Evolutionary conservation across 2,329 filamentous ascomycete genomes (phyloP).

Genomic region (Kalaharituber pfeilii): DNA sequence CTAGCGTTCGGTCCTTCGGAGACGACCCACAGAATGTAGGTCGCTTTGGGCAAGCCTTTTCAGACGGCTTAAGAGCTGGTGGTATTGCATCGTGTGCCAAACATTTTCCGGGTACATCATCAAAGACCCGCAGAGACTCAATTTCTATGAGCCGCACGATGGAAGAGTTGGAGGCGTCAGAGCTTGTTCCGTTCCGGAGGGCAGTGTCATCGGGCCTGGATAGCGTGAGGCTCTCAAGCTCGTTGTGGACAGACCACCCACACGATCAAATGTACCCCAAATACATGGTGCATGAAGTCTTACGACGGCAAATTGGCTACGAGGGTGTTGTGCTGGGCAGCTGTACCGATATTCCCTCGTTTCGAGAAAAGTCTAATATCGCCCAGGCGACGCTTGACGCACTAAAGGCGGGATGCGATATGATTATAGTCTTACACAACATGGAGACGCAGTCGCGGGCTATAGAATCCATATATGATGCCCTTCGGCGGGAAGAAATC

Average conservation of each 20-base stretch:
- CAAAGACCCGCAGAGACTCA: constrained; percentile 13
- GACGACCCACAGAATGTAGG: constrained; percentile 94
- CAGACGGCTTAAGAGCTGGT: constrained; percentile 62
- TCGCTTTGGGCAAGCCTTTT: constrained; percentile 73
- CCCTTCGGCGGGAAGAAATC: constrained; percentile 82
- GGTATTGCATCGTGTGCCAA: constrained; percentile 22
- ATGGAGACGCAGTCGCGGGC: constrained; percentile 11
- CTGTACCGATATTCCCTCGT: constrained; percentile 17
- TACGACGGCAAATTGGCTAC: constrained; percentile 22
- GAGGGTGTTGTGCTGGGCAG: constrained; percentile 21
- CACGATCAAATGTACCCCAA: constrained; percentile 9
- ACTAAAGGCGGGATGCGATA: constrained; percentile 84
- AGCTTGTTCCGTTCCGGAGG: constrained; percentile 17
- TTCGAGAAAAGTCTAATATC: constrained; percentile 28
- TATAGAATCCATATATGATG: constrained; percentile 64
- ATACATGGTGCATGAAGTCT: constrained; percentile 19
- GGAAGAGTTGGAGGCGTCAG: constrained; percentile 14
- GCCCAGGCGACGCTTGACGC: constrained; percentile 95
- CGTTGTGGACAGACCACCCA: constrained; percentile 16
- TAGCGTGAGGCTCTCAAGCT: constrained; percentile 17
- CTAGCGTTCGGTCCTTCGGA: constrained; percentile 75
- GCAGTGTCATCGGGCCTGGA: constrained; percentile 17
- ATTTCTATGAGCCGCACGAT: not conserved
- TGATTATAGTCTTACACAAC: constrained; percentile 41
- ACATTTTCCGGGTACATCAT: constrained; percentile 20